These are phyloP conservation scores for Epichloe amarillans DNA, from an alignment of 2,329 filamentous ascomycete genomes.

Conservation along the genomic window DNA sequence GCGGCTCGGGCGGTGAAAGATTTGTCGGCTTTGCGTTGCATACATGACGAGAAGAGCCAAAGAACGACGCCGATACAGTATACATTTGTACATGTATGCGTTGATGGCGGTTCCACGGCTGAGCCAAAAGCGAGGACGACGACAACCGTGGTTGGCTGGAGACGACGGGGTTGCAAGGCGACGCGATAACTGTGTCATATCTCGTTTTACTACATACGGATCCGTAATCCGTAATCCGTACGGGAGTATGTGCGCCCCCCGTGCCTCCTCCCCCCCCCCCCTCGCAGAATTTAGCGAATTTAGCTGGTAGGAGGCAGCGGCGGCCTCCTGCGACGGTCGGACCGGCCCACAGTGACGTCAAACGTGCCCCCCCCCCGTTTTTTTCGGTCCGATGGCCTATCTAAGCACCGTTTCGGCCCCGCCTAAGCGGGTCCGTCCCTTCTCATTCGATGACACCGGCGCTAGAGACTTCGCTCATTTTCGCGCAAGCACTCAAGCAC, in stretches of 20 bases:
- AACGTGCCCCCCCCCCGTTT: slow-evolving; percentile 8
- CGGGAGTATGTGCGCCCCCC: neutral
- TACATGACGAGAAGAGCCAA: neutral
- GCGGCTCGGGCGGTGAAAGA: neutral
- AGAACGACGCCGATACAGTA: no score
- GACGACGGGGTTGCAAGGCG: neutral
- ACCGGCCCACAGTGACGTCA: slow-evolving; percentile 19
- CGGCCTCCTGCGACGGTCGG: slow-evolving; percentile 3
- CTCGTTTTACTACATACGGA: neutral
- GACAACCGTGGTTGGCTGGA: neutral
- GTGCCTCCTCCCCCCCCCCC: neutral
- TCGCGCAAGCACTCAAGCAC: neutral
- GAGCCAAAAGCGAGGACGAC: neutral
- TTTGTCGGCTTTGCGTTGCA: neutral
- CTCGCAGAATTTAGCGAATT: neutral
- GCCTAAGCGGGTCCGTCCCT: slow-evolving; percentile 4
- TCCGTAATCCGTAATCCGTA: no score
- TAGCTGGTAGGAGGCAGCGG: neutral
- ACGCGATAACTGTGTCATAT: slow-evolving; percentile 2
- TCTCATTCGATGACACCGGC: neutral
- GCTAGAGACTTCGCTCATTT: no score
- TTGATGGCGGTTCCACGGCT: neutral
- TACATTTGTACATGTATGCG: neutral
- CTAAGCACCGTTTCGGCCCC: slow-evolving; percentile 16
- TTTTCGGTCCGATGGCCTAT: slow-evolving; percentile 15